Evolutionary conservation across 2,329 filamentous ascomycete species (phyloP), one percentile per base, ranked within the genome.

Genomic region (Pseudogymnoascus sp.): DNA sequence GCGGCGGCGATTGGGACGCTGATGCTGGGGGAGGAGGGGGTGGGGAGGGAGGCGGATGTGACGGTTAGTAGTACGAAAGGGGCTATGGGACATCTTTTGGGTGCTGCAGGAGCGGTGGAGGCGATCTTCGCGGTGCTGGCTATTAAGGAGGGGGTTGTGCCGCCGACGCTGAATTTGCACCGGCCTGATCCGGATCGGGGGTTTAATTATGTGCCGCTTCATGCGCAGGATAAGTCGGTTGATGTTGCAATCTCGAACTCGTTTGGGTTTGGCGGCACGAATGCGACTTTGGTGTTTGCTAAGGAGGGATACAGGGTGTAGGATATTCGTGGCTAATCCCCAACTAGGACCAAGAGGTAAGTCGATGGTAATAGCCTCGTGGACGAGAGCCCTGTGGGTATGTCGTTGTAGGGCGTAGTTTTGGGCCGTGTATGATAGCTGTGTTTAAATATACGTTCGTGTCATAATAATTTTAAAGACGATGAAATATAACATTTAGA

Each of bases 181-280:
- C 82, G 83, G 6, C 81, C 86, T 5, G 84, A 87, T 45, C 80
- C 84, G 1, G 81, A 79, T 63, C 5, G 33, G n/a, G 81, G 85
- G 3, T 88, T 90, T 61, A 97, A 97, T 72, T 93, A 97, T 73
- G 86, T 96, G 3, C 84, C 92, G 0, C 79, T 85, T 3, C 72
- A 78, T 52, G 81, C 91, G 0, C 92, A 97, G 74, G 74, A 88
- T 61, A 86, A 84, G 67, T 72, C 79, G 2, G 84, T 97, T 10
- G 78, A 85, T 63, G 87, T 93, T 21, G 90, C 90, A 4, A 70
- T 99, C 63, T 94, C 91, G 3, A 99, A 99, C 71, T 97, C 93
- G 73, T 99, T 99, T 76, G 94, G 94, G 0, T 99, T 99, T 77
- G 94, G 94, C 10, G 94, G 94, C 14, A 97, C 93, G 1, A 99